These are phyloP conservation scores for Talaromyces proteolyticus DNA, from an alignment of 495 filamentous ascomycete genomes.

Conservation along the genomic window DNA sequence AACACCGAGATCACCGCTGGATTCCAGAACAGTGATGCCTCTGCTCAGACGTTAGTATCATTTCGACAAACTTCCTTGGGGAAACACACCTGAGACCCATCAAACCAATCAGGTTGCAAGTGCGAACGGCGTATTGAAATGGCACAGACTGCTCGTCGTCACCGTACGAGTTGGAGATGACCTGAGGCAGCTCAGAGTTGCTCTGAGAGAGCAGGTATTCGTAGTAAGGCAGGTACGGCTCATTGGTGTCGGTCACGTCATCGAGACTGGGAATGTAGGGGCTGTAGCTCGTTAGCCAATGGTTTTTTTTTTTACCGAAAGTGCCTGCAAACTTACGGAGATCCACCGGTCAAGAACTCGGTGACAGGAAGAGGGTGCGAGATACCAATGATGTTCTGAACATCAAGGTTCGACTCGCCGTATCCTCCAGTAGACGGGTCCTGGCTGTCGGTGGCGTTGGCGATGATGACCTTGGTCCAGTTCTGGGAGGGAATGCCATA, in stretches of 20 bases:
- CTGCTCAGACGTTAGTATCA: conserved; percentile 30
- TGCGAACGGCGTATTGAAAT: conserved; percentile 51
- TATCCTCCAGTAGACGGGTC: conserved; percentile 27
- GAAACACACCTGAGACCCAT: conserved; percentile 68
- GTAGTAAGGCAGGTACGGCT: conserved; percentile 72
- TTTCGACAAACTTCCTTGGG: conserved; percentile 53
- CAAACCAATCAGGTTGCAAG: conserved; percentile 62
- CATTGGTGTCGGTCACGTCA: conserved; percentile 57
- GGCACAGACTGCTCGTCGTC: conserved; percentile 71
- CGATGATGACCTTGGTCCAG: conserved; percentile 52
- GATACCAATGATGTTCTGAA: conserved; percentile 56
- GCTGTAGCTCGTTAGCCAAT: conserved; percentile 10
- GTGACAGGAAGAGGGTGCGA: conserved; percentile 49
- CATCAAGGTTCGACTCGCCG: conserved; percentile 64
- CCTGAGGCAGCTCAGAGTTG: conserved; percentile 57
- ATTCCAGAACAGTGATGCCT: conserved; percentile 67
- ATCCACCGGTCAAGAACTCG: conserved; percentile 59
- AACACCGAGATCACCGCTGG: conserved; percentile 67
- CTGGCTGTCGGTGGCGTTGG: conserved; percentile 46
- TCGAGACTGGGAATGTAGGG: conserved; percentile 54
- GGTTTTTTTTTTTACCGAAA: no score
- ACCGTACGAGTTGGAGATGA: conserved; percentile 75
- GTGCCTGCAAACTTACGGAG: conserved; percentile 39
- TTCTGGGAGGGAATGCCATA: conserved; percentile 37
- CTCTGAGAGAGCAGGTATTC: conserved; percentile 48